phyloP scores from a whole-genome alignment of 1,284 basidiomycete species.

The Heterobasidion annosum region DNA sequence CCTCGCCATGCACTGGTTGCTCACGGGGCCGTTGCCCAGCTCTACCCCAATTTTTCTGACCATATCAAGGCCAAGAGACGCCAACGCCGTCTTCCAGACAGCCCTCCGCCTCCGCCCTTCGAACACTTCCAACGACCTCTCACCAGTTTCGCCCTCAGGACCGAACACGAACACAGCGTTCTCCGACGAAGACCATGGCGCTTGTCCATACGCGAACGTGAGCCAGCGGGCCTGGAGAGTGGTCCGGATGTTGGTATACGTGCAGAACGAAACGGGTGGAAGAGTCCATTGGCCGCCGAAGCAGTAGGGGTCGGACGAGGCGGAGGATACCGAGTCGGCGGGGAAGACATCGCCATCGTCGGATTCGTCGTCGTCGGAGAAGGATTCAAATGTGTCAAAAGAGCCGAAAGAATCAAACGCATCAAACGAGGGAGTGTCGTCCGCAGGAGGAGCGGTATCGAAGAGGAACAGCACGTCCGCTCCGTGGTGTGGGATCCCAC shows the following conservation, averaged over 20 bases:
- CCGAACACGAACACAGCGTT: constrained; percentile 68
- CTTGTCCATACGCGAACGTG: constrained; percentile 61
- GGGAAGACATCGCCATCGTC: constrained; percentile 13
- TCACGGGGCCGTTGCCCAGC: constrained; percentile 54
- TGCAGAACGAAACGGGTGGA: constrained; percentile 50
- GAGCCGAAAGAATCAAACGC: neutral
- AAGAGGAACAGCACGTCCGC: constrained; percentile 69
- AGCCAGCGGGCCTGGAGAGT: constrained; percentile 66
- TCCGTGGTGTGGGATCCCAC: constrained; percentile 54
- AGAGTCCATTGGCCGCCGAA: constrained; percentile 31
- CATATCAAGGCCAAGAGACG: constrained; percentile 53
- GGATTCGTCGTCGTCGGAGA: constrained; percentile 11
- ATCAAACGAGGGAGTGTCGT: constrained; percentile 19
- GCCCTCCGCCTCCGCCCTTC: constrained; percentile 35
- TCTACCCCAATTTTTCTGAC: constrained; percentile 67
- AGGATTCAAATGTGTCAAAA: constrained; percentile 8
- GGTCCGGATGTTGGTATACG: constrained; percentile 55
- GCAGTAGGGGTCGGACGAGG: constrained; percentile 9
- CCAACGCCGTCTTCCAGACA: constrained; percentile 55
- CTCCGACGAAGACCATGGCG: constrained; percentile 45
- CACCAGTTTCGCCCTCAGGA: constrained; percentile 60
- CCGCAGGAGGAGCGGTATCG: constrained; percentile 48
- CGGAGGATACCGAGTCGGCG: constrained; percentile 4
- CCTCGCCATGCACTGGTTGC: neutral
- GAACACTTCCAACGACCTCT: constrained; percentile 47